Evolutionary conservation across 805 yeast species (phyloP), one percentile per base, ranked within the genome.

Genomic region (Nakazawaea peltata): DNA sequence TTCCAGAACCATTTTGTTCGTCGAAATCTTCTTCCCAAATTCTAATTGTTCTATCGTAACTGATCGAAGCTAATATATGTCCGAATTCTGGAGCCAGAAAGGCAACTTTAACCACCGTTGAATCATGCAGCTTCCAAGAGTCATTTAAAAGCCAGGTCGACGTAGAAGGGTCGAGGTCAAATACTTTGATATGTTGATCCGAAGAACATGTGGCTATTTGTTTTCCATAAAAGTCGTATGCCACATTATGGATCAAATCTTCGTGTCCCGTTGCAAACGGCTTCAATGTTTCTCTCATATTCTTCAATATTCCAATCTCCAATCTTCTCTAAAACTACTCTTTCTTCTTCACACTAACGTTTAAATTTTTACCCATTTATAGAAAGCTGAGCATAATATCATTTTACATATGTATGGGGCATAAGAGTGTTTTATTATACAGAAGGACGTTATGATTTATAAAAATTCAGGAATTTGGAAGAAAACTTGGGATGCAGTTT

Each of bases 61-160:
- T 84, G 24, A 88, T 87, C 18, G 92, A 75, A 1, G 95, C 94
- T 17, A 92, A 57, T 3, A 92, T 63, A 50, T 84, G 84, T 7
- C 95, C 94, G 56, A 77, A 87, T 55, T 90, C 94, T 2, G 98
- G 98, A 33, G 85, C 81, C 1, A 97, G 96, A 94, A 96, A 92
- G 31, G 77, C 76, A 8, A 92, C 66, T 45, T 81, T 74, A 15
- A 86, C 82, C 18, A 92, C 74, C 39, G 87, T 74, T 6, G 94
- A 77, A 48, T 92, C 96, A 53, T 92, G 98, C 0, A 97, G 97
- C 45, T 82, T 83, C 94, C 96, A 92, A 32, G 83, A 77, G 56
- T 90, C 97, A 49, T 80, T 78, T 37, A 84, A 59, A 14, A 73
- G 72, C 97, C 97, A 92, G 14, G 76, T 69, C n/a, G 71, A 73